These are phyloP conservation scores for Withania somnifera DNA, from an alignment of 305 asterid genomes.

Conservation along the genomic window DNA sequence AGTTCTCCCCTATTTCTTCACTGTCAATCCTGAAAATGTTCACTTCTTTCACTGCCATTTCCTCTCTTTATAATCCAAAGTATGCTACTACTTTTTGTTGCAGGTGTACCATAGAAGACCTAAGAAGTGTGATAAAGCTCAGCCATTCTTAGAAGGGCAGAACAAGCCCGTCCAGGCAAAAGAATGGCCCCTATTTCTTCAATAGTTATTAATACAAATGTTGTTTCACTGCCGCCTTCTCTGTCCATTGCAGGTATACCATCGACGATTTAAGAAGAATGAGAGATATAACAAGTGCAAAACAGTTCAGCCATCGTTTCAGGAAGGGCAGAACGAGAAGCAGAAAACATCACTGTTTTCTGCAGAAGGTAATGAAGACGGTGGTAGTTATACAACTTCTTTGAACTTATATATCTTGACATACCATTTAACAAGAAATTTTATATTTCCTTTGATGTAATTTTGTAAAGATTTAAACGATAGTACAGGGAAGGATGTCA, in stretches of 20 bases:
- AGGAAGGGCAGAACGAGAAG: background rate
- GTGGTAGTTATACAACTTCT: background rate
- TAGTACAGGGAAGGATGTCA: background rate
- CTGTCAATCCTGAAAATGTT: background rate
- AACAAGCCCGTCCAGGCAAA: background rate
- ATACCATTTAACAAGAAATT: background rate
- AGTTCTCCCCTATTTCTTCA: background rate
- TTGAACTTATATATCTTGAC: background rate
- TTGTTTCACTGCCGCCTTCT: background rate
- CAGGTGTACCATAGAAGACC: conserved; percentile 3
- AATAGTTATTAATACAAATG: background rate
- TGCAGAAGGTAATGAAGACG: background rate
- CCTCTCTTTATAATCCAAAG: background rate
- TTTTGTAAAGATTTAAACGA: background rate
- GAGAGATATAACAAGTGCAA: background rate
- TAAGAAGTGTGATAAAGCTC: background rate
- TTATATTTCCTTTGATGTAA: background rate
- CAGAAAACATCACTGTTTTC: background rate
- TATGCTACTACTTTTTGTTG: background rate
- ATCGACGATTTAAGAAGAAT: background rate
- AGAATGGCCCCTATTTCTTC: too few relatives aligned
- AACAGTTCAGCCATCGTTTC: background rate
- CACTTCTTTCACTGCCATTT: too few relatives aligned
- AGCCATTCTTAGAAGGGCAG: background rate
- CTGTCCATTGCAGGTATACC: background rate